Conservation (phyloP, 805 yeast genomes). For the Alloascoidea africana region DNA sequence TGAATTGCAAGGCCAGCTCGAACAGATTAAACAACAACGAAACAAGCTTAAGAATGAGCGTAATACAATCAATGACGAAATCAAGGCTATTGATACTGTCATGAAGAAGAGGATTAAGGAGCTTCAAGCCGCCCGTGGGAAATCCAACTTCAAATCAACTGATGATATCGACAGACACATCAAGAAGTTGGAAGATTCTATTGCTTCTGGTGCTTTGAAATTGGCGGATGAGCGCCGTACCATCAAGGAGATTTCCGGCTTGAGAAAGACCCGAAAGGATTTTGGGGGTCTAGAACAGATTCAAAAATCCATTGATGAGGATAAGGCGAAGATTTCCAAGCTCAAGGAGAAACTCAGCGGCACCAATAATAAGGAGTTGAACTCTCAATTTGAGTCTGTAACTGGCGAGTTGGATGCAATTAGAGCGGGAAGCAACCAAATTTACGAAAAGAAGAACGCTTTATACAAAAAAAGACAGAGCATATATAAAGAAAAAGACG, state of each 20-base stretch:
- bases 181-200: conserved; percentile 43
- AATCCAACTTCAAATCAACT: conserved; percentile 37
- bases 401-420: conserved; percentile 60
- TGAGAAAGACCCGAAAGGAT: conserved; percentile 71
- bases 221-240: conserved; percentile 82
- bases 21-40: conserved; percentile 29
- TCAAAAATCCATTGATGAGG: conserved; percentile 68
- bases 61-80: conserved; percentile 37
- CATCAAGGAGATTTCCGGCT: conserved; percentile 71
- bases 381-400: conserved; percentile 45
- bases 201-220: conserved; percentile 66
- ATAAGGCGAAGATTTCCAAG: conserved; percentile 59
- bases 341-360: conserved; percentile 53
- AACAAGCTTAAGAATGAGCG: conserved; percentile 31
- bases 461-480: conserved; percentile 53
- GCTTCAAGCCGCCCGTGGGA: conserved; percentile 55
- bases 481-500: conserved; percentile 53
- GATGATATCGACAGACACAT: conserved; percentile 21
- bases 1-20: conserved; percentile 33
- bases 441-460: conserved; percentile 49
- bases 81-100: conserved; percentile 51
- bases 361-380: conserved; percentile 45
- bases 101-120: conserved; percentile 67
- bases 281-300: conserved; percentile 57
- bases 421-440: conserved; percentile 39